A percentile compares a stretch with the other conserved stretches of the same genome.
Evolutionary conservation across 805 yeast species (phyloP).

Genomic region (Pichia scutulata): DNA sequence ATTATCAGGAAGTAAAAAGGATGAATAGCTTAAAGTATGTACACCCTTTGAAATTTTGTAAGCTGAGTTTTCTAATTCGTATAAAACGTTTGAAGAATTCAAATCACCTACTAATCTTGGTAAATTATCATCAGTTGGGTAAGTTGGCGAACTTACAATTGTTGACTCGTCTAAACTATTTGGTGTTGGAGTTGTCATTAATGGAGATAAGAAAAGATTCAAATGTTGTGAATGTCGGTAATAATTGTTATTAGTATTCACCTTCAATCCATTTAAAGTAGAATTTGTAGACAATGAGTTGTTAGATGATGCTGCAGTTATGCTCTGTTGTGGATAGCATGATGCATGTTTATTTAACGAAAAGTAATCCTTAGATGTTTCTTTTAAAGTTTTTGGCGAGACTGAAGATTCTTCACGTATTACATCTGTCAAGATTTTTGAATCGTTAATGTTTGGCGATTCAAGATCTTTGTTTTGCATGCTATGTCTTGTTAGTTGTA

Average conservation of each 20-base stretch:
- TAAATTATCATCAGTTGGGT: neutral
- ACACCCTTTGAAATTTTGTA: neutral
- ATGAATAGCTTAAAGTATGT: neutral
- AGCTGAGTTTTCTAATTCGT: slow-evolving; percentile 1
- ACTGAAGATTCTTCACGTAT: neutral
- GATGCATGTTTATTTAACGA: neutral
- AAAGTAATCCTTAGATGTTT: neutral
- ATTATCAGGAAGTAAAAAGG: slow-evolving; percentile 8
- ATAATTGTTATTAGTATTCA: neutral
- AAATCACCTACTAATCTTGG: neutral
- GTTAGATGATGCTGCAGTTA: neutral
- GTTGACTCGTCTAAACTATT: neutral
- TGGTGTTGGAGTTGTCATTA: slow-evolving; percentile 1
- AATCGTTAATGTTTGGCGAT: neutral
- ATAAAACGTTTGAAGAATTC: neutral
- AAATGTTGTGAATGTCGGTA: neutral
- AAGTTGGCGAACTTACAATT: neutral
- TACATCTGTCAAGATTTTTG: neutral
- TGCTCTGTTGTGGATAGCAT: neutral
- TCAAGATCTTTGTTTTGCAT: neutral
- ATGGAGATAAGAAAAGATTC: slow-evolving; percentile 2
- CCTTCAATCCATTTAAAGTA: neutral
- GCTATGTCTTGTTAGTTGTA: neutral
- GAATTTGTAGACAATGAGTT: neutral
- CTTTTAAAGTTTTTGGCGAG: neutral